Percentiles rank a stretch among this genome's conserved stretches.
Conservation (phyloP, 2,329 filamentous ascomycete genomes). For the Fusarium metavorans region DNA sequence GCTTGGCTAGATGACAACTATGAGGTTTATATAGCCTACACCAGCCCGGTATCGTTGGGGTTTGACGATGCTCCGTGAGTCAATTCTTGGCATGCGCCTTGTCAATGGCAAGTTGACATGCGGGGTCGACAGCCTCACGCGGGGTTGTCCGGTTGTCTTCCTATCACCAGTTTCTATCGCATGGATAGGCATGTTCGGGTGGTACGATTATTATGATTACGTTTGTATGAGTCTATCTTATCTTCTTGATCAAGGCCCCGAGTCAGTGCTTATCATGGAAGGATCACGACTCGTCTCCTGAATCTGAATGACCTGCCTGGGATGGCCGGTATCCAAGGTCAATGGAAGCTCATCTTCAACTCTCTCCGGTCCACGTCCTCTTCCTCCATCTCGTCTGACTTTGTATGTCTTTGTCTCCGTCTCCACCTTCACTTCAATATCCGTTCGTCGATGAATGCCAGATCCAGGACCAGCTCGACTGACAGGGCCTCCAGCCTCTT, state of each 20-base stretch:
- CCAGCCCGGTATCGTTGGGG: not conserved
- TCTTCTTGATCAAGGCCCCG: not conserved
- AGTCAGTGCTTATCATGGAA: slow-evolving; percentile 20
- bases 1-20: accelerated
- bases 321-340: slow-evolving; percentile 38
- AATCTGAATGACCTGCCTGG: slow-evolving; percentile 18
- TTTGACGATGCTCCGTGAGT: too few relatives aligned
- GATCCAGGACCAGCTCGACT: not conserved
- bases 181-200: too few relatives aligned
- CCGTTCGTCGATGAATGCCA: slow-evolving; percentile 38
- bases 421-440: slow-evolving; percentile 40
- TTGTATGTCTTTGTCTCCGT: slow-evolving; percentile 8
- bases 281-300: slow-evolving; percentile 16
- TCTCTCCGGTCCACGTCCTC: not conserved
- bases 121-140: not conserved
- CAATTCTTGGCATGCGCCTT: not conserved
- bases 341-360: slow-evolving; percentile 38
- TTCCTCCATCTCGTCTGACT: slow-evolving; percentile 4
- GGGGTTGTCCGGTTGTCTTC: not conserved
- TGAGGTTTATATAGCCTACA: not conserved
- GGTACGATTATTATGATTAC: not conserved
- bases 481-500: not conserved
- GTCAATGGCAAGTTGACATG: not conserved
- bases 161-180: not conserved
- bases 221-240: not conserved